Conservation (phyloP, 768 basidiomycete species). For the Tricholoma sp. region DNA sequence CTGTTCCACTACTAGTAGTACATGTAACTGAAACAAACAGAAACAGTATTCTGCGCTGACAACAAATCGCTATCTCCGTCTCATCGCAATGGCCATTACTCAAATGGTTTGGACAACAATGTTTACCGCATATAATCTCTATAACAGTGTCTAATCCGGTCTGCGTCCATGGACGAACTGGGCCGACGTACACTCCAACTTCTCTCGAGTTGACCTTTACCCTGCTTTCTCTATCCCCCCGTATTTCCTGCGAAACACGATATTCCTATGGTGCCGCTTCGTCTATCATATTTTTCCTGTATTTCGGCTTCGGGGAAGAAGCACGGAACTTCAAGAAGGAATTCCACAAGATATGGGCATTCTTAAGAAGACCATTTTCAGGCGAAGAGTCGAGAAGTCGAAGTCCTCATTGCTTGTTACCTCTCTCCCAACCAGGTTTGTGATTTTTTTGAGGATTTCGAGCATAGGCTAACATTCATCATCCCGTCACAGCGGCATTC, state of each 20-base stretch:
- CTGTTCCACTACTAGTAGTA: too few species aligned
- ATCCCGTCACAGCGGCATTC: not conserved
- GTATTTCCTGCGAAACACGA: not conserved
- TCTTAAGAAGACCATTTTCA: slow-evolving; percentile 1
- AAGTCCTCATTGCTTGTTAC: not conserved
- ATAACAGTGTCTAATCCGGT: not conserved
- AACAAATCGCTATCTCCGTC: slow-evolving; percentile 38
- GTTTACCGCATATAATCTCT: slow-evolving; percentile 23
- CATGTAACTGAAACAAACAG: too few species aligned
- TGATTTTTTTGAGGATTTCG: not conserved
- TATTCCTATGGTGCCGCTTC: not conserved
- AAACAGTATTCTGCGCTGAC: slow-evolving; percentile 35
- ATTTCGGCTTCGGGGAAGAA: slow-evolving; percentile 52
- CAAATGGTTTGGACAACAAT: slow-evolving; percentile 33
- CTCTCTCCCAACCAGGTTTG: not conserved
- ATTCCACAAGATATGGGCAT: slow-evolving; percentile 21
- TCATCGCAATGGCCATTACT: slow-evolving; percentile 41
- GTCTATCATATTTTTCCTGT: slow-evolving; percentile 37
- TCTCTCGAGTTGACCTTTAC: slow-evolving; percentile 24
- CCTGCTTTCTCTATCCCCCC: slow-evolving; percentile 10
- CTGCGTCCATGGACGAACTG: slow-evolving; percentile 31
- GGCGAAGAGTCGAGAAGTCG: not conserved
- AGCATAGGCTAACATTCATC: not conserved
- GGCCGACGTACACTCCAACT: slow-evolving; percentile 36
- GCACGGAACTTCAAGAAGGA: slow-evolving; percentile 40